Percentiles rank a stretch among this genome's conserved stretches.
Evolutionary conservation across 2,329 filamentous ascomycete species (phyloP).

Genomic region (Colletotrichum sp.): DNA sequence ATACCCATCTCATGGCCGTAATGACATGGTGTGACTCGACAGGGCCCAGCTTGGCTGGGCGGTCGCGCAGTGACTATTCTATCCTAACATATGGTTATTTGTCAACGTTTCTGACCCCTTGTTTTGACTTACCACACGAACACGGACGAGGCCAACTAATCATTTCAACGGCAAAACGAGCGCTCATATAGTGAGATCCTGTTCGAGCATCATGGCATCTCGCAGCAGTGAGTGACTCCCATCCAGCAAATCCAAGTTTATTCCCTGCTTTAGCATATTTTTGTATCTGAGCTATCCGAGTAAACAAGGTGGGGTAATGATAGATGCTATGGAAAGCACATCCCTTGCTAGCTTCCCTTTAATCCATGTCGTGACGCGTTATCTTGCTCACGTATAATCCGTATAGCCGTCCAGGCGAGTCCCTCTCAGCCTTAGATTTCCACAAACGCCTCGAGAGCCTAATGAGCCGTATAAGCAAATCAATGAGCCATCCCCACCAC

Average conservation of each 20-base stretch:
- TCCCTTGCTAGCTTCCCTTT: not conserved
- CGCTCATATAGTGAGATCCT: not conserved
- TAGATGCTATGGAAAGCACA: not conserved
- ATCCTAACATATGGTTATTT: not conserved
- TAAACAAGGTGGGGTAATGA: not conserved
- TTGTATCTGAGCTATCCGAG: not conserved
- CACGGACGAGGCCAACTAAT: not conserved
- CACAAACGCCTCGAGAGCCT: not conserved
- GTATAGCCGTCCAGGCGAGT: not conserved
- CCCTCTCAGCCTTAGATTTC: not conserved
- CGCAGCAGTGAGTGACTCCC: not conserved
- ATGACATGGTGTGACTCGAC: not conserved
- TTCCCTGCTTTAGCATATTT: not conserved
- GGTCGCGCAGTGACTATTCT: not conserved
- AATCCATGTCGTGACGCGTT: not conserved
- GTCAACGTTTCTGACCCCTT: not conserved
- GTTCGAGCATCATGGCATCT: not conserved
- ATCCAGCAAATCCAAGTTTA: not conserved
- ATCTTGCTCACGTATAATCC: not conserved
- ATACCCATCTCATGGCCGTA: not conserved
- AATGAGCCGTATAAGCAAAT: not conserved
- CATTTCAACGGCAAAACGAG: not conserved
- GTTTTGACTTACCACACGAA: not conserved
- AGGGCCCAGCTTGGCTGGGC: not conserved
- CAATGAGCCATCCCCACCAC: too few species aligned